Conservation (phyloP, 2,329 filamentous ascomycete genomes). For the Xylariaceae sp. region DNA sequence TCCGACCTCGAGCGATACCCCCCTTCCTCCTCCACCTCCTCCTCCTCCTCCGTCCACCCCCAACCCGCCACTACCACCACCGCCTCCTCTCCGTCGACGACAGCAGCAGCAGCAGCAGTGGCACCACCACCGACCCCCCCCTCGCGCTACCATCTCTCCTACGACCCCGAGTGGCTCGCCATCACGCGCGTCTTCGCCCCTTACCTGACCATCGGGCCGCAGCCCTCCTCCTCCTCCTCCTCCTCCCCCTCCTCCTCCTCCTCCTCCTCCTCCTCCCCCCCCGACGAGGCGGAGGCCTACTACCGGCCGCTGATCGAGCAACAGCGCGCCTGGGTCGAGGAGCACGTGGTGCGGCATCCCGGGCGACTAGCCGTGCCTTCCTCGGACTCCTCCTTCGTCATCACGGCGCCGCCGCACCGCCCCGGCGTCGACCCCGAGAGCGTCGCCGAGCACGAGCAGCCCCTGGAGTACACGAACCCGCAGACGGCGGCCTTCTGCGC, state of each 20-base stretch:
- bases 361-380: slow-evolving; percentile 62
- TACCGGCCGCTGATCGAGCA: slow-evolving; percentile 62
- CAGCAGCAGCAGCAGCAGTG: no score
- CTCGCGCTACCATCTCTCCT: slow-evolving; percentile 56
- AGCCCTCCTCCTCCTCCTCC: slow-evolving; percentile 44
- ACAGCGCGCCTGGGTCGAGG: slow-evolving; percentile 72
- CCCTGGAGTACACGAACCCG: slow-evolving; percentile 76
- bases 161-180: slow-evolving; percentile 92
- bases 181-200: slow-evolving; percentile 77
- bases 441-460: slow-evolving; percentile 56
- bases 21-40: slow-evolving; percentile 5
- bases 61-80: no score
- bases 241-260: slow-evolving; percentile 42
- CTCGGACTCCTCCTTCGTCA: slow-evolving; percentile 70
- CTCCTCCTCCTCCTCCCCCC: slow-evolving; percentile 41
- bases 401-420: slow-evolving; percentile 67
- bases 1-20: slow-evolving; percentile 14
- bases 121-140: no score
- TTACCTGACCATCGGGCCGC: slow-evolving; percentile 57
- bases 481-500: slow-evolving; percentile 80
- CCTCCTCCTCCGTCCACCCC: no score
- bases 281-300: slow-evolving; percentile 58
- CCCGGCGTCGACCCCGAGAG: slow-evolving; percentile 46
- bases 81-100: slow-evolving; percentile 18
- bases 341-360: slow-evolving; percentile 58